phyloP scores from a whole-genome alignment of 1,284 basidiomycete species.

The Irpex rosettiformis region DNA sequence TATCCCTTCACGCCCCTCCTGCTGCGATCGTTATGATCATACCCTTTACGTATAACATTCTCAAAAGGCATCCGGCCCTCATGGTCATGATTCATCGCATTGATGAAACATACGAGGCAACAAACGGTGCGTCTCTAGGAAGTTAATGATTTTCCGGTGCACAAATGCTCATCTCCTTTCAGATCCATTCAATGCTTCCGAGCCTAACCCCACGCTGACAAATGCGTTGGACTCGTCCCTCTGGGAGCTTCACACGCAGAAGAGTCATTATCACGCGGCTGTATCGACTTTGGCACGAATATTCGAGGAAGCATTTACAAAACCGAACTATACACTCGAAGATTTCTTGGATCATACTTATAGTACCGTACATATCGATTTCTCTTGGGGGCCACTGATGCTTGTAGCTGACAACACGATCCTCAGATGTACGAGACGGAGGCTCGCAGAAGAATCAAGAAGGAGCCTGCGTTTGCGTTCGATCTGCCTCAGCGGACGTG shows the following conservation, averaged over 20 bases:
- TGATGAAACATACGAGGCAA: constrained; percentile 40
- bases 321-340: constrained; percentile 86
- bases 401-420: too few relatives aligned
- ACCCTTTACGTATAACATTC: constrained; percentile 93
- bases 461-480: constrained; percentile 67
- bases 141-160: not conserved
- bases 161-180: not conserved
- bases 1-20: constrained; percentile 85
- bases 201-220: constrained; percentile 75
- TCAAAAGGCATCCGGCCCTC: constrained; percentile 88
- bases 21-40: constrained; percentile 89
- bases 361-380: constrained; percentile 64
- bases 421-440: constrained; percentile 86
- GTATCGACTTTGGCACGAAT: constrained; percentile 85
- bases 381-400: too few relatives aligned
- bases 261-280: constrained; percentile 81
- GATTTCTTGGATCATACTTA: constrained; percentile 98
- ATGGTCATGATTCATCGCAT: constrained; percentile 90
- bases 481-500: constrained; percentile 33
- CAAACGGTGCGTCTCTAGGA: constrained; percentile 31
- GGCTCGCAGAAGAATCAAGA: constrained; percentile 73
- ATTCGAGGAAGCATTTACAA: constrained; percentile 91
- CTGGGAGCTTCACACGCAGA: constrained; percentile 88
- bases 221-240: constrained; percentile 83
- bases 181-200: constrained; percentile 75